Evolutionary conservation across 306 rosid species (phyloP).

Genomic region (Cucurbita moschata): DNA sequence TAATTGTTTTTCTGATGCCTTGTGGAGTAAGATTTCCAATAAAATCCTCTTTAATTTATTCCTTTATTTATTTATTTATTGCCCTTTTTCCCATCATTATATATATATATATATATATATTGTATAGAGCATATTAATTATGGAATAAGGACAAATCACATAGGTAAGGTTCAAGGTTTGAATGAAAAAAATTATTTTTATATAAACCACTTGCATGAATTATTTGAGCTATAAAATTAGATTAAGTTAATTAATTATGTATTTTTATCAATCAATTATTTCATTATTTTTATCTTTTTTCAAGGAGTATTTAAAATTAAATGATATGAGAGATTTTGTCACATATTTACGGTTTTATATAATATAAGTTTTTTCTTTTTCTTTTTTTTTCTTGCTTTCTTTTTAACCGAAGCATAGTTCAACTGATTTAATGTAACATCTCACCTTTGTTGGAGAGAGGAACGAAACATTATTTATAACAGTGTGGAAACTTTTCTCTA

Average conservation of each 20-base stretch:
- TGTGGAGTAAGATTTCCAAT: slow-evolving; percentile 8
- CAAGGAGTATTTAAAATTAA: no score
- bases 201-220: background rate
- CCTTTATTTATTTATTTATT: background rate
- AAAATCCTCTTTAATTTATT: background rate
- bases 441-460: no score
- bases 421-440: no score
- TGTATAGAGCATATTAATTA: background rate
- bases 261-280: background rate
- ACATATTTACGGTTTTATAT: no score
- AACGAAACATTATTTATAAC: no score
- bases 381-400: no score
- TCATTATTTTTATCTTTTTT: background rate
- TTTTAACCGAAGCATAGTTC: no score
- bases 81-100: background rate
- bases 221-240: background rate
- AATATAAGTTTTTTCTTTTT: no score
- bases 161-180: background rate
- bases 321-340: no score
- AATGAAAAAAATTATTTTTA: background rate
- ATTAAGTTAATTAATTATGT: background rate
- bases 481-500: no score
- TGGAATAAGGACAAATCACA: slow-evolving; percentile 1
- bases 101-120: background rate
- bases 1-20: background rate